These are phyloP conservation scores for Aphanomyces euteiches DNA, from an alignment of 352 stramenopile genomes.

Conservation along the genomic window DNA sequence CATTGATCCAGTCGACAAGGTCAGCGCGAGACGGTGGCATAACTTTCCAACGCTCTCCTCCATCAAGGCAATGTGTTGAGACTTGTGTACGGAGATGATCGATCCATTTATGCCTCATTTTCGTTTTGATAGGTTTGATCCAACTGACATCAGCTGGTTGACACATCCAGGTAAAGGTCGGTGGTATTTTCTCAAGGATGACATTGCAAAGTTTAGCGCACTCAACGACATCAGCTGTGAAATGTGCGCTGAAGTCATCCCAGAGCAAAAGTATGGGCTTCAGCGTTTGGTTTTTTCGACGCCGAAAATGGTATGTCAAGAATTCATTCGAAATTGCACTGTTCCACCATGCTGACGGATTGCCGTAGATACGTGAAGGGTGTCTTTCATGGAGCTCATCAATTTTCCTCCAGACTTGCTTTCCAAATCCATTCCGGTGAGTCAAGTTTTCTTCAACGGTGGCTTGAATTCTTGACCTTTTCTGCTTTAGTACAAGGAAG, in stretches of 20 bases:
- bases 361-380: conserved; percentile 33
- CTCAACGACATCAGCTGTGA: conserved; percentile 31
- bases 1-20: background rate
- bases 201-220: conserved; percentile 33
- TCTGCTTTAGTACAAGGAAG: conserved; percentile 37
- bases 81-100: conserved; percentile 2
- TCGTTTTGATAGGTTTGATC: conserved; percentile 33
- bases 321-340: conserved; percentile 32
- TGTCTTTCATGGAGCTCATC: conserved; percentile 24
- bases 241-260: conserved; percentile 39
- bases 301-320: conserved; percentile 38
- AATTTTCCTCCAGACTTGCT: conserved; percentile 30
- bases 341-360: conserved; percentile 36
- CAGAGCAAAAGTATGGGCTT: conserved; percentile 34
- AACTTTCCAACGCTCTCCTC: background rate
- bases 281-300: background rate
- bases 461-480: background rate
- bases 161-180: conserved; percentile 30
- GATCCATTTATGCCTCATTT: background rate
- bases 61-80: background rate
- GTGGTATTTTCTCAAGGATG: conserved; percentile 31
- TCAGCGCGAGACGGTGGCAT: background rate
- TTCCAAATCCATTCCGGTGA: conserved; percentile 33
- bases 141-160: conserved; percentile 35
- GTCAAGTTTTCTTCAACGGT: background rate